Conservation (phyloP, 2,329 filamentous ascomycete species). For the Aspergillus sergii region DNA sequence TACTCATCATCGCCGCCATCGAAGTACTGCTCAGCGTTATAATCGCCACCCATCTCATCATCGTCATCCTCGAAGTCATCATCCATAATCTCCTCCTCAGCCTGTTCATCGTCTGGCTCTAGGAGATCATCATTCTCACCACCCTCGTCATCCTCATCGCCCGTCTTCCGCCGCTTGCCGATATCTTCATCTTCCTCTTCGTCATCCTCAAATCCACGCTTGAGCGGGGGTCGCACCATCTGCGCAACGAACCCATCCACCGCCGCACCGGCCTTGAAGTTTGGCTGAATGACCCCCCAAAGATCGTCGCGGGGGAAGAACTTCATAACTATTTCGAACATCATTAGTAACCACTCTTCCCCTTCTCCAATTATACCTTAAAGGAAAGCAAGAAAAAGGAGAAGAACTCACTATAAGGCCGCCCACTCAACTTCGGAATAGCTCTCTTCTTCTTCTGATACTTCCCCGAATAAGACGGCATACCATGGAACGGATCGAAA, state of each 20-base stretch:
- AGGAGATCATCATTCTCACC: constrained; percentile 39
- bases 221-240: constrained; percentile 23
- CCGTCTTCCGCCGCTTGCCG: constrained; percentile 36
- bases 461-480: constrained; percentile 61
- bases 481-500: constrained; percentile 64
- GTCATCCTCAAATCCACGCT: constrained; percentile 49
- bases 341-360: background rate
- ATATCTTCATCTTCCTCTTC: constrained; percentile 41
- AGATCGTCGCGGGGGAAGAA: constrained; percentile 61
- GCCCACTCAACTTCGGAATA: constrained; percentile 56
- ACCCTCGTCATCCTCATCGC: constrained; percentile 35
- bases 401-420: constrained; percentile 55
- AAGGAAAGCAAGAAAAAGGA: background rate
- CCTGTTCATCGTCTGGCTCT: constrained; percentile 50
- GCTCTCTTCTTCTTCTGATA: constrained; percentile 60
- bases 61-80: constrained; percentile 64
- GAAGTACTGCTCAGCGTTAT: constrained; percentile 67
- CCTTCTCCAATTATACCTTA: too few relatives aligned
- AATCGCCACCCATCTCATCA: constrained; percentile 61
- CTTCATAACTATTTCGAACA: constrained; percentile 49
- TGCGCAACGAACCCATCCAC: constrained; percentile 32
- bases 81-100: constrained; percentile 56
- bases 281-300: constrained; percentile 56
- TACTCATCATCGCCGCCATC: constrained; percentile 59
- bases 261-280: constrained; percentile 39